A percentile compares a stretch with the other conserved stretches of the same genome.
Evolutionary conservation across 805 yeast species (phyloP).

Genomic region (Pichia kluyveri): DNA sequence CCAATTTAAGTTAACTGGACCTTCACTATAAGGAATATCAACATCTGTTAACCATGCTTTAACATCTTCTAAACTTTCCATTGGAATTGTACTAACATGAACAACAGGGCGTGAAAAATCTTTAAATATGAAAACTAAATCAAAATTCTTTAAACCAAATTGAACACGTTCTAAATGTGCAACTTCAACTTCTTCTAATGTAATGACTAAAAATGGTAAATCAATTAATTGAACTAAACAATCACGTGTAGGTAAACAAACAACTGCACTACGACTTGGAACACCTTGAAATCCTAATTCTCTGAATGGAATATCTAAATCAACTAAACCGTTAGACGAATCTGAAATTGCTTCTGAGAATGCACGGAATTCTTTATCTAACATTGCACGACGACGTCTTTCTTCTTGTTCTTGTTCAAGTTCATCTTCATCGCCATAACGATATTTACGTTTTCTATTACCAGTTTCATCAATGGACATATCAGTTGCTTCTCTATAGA

Average conservation of each 20-base stretch:
- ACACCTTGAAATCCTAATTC: constrained; percentile 97
- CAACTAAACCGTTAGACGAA: constrained; percentile 73
- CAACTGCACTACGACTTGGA: constrained; percentile 88
- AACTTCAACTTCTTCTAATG: constrained; percentile 84
- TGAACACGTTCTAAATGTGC: constrained; percentile 96
- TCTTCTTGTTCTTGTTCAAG: constrained; percentile 98
- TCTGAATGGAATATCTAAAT: constrained; percentile 89
- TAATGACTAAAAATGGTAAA: constrained; percentile 89
- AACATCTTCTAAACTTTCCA: constrained; percentile 83
- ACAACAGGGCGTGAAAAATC: constrained; percentile 83
- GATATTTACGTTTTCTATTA: constrained; percentile 74
- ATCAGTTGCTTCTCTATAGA: constrained; percentile 94
- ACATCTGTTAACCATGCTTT: constrained; percentile 98
- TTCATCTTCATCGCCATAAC: constrained; percentile 97
- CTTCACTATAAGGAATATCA: constrained; percentile 90
- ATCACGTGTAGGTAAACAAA: constrained; percentile 95
- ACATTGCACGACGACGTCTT: constrained; percentile 78
- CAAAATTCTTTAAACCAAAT: constrained; percentile 93
- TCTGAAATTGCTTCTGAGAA: constrained; percentile 90
- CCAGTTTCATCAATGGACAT: constrained; percentile 96
- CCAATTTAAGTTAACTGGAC: constrained; percentile 96
- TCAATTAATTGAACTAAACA: constrained; percentile 91
- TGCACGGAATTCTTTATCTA: constrained; percentile 84
- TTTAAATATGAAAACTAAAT: constrained; percentile 91
- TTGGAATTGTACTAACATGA: constrained; percentile 91